Evolutionary conservation across 352 stramenopile genomes (phyloP), one percentile per base, ranked within the genome.

Genomic region (Globisporangium paddicum): DNA sequence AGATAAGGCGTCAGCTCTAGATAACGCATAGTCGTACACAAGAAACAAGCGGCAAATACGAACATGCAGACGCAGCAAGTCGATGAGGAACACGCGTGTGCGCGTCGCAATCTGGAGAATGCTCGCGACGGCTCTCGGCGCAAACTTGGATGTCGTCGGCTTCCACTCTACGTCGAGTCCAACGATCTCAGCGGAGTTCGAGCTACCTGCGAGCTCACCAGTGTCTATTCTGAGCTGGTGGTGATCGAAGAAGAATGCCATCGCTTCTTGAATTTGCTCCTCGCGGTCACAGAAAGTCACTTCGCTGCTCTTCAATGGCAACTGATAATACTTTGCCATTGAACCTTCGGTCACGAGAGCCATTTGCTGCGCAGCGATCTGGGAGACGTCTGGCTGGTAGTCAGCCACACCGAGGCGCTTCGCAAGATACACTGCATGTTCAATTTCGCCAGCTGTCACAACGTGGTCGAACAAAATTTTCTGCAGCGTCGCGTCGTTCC

Each of bases 111-210:
- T 84, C 48, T 90, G 79, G 14, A 90, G 54, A 38, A 87, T 82
- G 34, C 79, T 90, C 0, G 79, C 79, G 11, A 87, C 32, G 14
- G 67, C 62, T 48, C 55, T 71, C 32, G 56, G 69, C 21, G 54
- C 65, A 30, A 52, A 60, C 14, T 51, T 78, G 8, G 64, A 72
- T 1, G 55, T 71, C 14, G 67, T 68, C 3, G 79, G 79, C 10
- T 79, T 75, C 79, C 79, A 90, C 52, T 90, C 79, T 9, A 90
- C 79, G 44, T 90, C 79, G 16, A 90, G 63, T 5, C 79, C 77
- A 0, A 88, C 65, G 16, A 85, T 26, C 35, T 57, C 46, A 2
- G 23, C 18, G 10, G 30, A 37, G 11, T 13, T 30, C 13, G 14
- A 52, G 18, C 1, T 3, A n/a, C 18, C 7, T 8, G 26, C 46